Base-by-base conservation (phyloP, 805 yeast genomes). In the Candida takata region DNA sequence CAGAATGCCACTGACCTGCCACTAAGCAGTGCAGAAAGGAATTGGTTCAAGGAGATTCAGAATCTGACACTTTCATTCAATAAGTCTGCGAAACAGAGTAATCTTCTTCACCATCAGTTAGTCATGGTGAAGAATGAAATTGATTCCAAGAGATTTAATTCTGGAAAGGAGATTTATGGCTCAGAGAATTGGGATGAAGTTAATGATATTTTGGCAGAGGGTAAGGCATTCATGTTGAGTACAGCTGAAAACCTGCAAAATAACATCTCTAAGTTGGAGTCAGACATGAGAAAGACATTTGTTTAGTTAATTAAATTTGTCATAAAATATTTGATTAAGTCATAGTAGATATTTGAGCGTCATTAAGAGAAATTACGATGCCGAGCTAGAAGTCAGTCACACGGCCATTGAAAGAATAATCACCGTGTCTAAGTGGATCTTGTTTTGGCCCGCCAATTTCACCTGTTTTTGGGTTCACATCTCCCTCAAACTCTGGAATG, bases 391-490 rank as follows among this genome's bases (percentile, higher is more conserved):
- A 92, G 57, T 92, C 98, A 2, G 97, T 90, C 21, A 86, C 96
- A 55, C 97, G 74, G 1, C 98, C 98, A 54, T 92, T 90, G 59
- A 81, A 92, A 8, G 96, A 80, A 75, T 94, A 92, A 51, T 88
- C 97, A 13, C 87, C 87, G 50, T 85, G 90, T 50, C 78, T 76
- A 44, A 86, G 68, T 1, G 98, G 98, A 54, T 92, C 97, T 58
- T 92, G 97, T 54, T 92, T 92, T 18, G 98, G 98, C 0, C 98
- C 98, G 32, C 95, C 95, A 16, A 81, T 69, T 61, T 92, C 98
- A 4, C 98, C 98, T 1, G 98, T 92, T 39, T 67, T 72, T 0
- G 98, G 98, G 55, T 92, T 92, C 13, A 70, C 77, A 43, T 87
- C 88, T 2, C 98, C 98, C 60, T 88, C 95, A 55, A 92, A 92